These are phyloP conservation scores for Globisporangium mamillatum DNA, from an alignment of 352 stramenopile species.

Conservation along the genomic window DNA sequence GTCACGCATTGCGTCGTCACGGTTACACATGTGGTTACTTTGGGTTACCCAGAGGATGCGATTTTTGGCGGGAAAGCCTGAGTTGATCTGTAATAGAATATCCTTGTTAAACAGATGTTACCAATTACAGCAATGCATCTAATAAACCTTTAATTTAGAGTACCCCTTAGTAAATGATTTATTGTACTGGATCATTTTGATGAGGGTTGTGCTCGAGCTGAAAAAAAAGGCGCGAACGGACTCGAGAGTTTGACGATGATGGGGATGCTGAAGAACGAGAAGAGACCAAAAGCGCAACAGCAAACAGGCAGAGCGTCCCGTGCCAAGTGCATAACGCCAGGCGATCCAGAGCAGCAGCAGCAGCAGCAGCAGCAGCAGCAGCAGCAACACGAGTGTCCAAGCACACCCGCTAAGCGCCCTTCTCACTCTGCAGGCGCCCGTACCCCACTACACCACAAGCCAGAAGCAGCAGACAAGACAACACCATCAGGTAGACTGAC, in stretches of 20 bases:
- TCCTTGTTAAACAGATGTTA: not conserved
- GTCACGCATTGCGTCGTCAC: not conserved
- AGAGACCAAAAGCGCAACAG: constrained; percentile 1
- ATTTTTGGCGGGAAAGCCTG: constrained; percentile 9
- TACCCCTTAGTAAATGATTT: not conserved
- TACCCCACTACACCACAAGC: not conserved
- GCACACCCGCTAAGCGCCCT: not conserved
- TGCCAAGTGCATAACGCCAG: not conserved
- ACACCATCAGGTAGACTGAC: not conserved
- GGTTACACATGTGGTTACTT: not conserved
- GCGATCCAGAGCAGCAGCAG: not conserved
- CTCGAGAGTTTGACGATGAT: not conserved
- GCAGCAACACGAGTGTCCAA: not conserved
- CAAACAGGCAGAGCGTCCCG: not conserved
- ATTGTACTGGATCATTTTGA: not conserved
- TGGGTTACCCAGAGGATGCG: not conserved
- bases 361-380: not conserved
- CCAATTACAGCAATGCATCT: not conserved
- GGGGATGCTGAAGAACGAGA: constrained; percentile 4
- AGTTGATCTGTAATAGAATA: not conserved
- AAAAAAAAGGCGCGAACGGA: constrained; percentile 12
- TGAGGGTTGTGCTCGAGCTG: not conserved
- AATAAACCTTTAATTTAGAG: not conserved
- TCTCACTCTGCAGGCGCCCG: not conserved
- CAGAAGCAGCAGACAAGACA: not conserved